Base-by-base conservation (phyloP, 345 rosid species). In the Euphorbia peplus region DNA sequence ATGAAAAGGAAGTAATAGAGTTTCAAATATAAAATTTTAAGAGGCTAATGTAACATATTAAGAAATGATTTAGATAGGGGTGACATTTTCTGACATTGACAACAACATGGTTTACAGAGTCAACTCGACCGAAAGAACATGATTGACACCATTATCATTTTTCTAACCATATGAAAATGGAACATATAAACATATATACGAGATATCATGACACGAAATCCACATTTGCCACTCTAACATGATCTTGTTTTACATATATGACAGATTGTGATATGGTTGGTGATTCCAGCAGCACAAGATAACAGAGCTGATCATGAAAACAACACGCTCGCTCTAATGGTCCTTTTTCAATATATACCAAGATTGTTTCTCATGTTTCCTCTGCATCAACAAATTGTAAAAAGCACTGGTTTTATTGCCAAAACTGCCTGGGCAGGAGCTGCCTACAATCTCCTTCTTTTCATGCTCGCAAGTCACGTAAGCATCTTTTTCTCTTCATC, bases 351-450 rank as follows among this genome's bases (percentile, higher is more conserved):
- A 64, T 75, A 75, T 41, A 22, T 78, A 44, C 82, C 75, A 2
- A 78, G 78, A 62, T 28, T 78, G 25, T 53, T 55, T 55, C 60
- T 75, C 35, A 67, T 78, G 13, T 70, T 75, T 51, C 78, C 78
- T 12, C 71, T 78, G 63, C 62, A 60, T 51, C 67, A 68, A 14
- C 66, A 68, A 50, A 78, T 81, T 21, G 60, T 75, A 46, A 68
- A 73, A 39, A 65, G 78, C 39, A 75, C 75, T 8, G 82, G 84
- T 1, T 46, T 73, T 24, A 53, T 75, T 15, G 69, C 80, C 10
- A 68, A 73, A 60, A 63, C 77, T 13, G 80, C 84, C 6, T 81
- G 78, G 84, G 78, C 82, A 0, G 82, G 80, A 22, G 84, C 82
- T 56, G 80, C 72, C 46, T 75, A 72, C 53, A 81, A 81, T 71